Evolutionary conservation across 2,329 filamentous ascomycete genomes (phyloP), one percentile per base, ranked within the genome.

Genomic region (Periconia sp.): DNA sequence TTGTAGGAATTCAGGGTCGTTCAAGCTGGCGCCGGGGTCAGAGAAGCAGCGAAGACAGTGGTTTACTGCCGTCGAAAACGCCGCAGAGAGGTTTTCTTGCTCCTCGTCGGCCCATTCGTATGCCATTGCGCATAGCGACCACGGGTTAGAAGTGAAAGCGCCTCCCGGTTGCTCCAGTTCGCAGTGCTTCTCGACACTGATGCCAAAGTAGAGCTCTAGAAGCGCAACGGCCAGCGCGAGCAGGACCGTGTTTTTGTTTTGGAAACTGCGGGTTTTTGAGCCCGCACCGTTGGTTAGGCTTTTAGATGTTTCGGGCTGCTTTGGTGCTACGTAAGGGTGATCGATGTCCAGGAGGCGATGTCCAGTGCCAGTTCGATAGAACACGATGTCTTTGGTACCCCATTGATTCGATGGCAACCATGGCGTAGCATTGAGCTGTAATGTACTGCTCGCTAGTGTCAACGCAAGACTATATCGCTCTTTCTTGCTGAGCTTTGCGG

Each of bases 161-260:
- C 20, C 49, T 7, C 48, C 19, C 11, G 54, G 61, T 19, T 58
- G 45, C 43, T 72, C 65, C 1, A 52, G 30, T 27, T 65, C 57
- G 37, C 64, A 66, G 33, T 71, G 66, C 46, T 66, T 63, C 27
- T 71, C 64, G 6, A 63, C 70, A 2, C 69, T 69, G 8, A 59
- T 63, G 2, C 71, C 71, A 56, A 72, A 73, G 49, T 73, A 74
- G 2, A 74, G 62, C 53, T 74, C 70, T 1, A 74, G 59, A 2
- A 74, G 59, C 6, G 67, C 58, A 19, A 73, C 59, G 1, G 70
- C 72, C 14, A 74, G 56, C 13, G 69, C 70, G 13, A 73, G 62
- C 23, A 74, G 56, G 7, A 71, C 57, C 0, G 63, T 70, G 51
- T 73, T 74, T 54, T 72, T 72, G 53, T 69, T 72, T 37, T 65